Evolutionary conservation across 768 basidiomycete genomes (phyloP).

Genomic region (Boletus reticulatus): DNA sequence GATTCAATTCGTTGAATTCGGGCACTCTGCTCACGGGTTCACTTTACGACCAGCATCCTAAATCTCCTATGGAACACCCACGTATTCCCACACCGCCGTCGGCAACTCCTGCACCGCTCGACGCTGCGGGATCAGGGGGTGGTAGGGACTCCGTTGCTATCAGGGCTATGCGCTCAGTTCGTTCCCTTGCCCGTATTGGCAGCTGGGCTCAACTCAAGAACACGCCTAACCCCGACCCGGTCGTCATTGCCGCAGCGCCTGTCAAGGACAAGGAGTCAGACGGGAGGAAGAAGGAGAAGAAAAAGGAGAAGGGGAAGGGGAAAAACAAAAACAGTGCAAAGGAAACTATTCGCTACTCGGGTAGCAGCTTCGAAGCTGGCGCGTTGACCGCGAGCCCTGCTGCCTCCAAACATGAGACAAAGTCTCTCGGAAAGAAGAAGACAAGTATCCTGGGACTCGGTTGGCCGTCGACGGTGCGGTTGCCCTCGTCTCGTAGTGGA

Average conservation of each 20-base stretch:
- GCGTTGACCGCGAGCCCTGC: conserved; percentile 40
- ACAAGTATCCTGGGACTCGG: conserved; percentile 61
- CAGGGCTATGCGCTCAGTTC: conserved; percentile 74
- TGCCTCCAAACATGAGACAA: conserved; percentile 23
- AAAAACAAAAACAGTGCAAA: conserved; percentile 32
- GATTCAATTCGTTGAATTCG: conserved; percentile 66
- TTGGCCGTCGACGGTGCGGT: conserved; percentile 52
- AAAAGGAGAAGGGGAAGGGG: conserved; percentile 5
- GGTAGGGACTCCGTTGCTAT: conserved; percentile 66
- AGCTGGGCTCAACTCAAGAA: conserved; percentile 65
- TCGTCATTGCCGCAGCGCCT: conserved; percentile 24
- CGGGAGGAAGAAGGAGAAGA: conserved; percentile 37
- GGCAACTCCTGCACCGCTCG: conserved; percentile 38
- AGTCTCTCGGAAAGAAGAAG: conserved; percentile 53
- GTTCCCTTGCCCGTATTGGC: conserved; percentile 67
- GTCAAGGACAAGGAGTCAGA: conserved; percentile 30
- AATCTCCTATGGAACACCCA: conserved; percentile 8
- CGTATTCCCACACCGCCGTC: conserved; percentile 26
- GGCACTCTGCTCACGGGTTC: conserved; percentile 34
- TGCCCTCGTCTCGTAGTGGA: conserved; percentile 36
- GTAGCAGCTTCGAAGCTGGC: conserved; percentile 71
- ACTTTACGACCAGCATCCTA: conserved; percentile 11
- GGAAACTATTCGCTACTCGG: conserved; percentile 45
- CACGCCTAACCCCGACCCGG: conserved; percentile 31
- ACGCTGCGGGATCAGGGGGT: conserved; percentile 18